phyloP scores from a whole-genome alignment of 345 rosid genomes.

The Rhizophora apiculata region DNA sequence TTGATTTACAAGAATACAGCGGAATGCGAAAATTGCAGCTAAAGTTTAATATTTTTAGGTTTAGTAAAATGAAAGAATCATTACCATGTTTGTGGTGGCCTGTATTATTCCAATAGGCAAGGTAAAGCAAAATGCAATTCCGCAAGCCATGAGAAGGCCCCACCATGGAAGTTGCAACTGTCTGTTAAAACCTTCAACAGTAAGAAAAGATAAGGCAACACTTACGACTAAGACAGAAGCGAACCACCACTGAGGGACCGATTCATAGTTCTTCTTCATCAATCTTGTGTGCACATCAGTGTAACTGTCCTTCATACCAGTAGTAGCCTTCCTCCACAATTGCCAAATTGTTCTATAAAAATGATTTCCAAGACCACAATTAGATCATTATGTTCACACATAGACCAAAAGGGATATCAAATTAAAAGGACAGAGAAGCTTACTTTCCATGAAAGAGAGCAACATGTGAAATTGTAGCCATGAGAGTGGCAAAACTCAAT shows the following conservation, averaged over 20 bases:
- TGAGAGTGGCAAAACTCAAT: conserved; percentile 52
- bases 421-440: not conserved
- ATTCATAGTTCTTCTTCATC: conserved; percentile 51
- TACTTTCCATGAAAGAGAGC: conserved; percentile 70
- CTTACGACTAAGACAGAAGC: conserved; percentile 18
- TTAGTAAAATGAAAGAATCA: not conserved
- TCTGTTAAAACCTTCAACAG: conserved; percentile 18
- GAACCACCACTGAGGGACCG: conserved; percentile 65
- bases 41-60: not conserved
- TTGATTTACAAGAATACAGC: not conserved
- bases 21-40: not conserved
- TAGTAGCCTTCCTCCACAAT: conserved; percentile 59
- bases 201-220: conserved; percentile 35
- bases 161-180: conserved; percentile 71
- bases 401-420: too few species aligned
- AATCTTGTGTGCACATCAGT: conserved; percentile 56
- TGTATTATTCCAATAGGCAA: conserved; percentile 55
- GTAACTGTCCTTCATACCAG: conserved; percentile 27
- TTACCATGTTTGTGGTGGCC: conserved; percentile 57
- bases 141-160: conserved; percentile 57
- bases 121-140: conserved; percentile 48
- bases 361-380: not conserved
- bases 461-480: conserved; percentile 64
- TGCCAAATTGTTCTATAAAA: conserved; percentile 50
- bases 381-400: too few species aligned